Conservation (phyloP, 495 filamentous ascomycete species). For the Talaromyces wortmannii region DNA sequence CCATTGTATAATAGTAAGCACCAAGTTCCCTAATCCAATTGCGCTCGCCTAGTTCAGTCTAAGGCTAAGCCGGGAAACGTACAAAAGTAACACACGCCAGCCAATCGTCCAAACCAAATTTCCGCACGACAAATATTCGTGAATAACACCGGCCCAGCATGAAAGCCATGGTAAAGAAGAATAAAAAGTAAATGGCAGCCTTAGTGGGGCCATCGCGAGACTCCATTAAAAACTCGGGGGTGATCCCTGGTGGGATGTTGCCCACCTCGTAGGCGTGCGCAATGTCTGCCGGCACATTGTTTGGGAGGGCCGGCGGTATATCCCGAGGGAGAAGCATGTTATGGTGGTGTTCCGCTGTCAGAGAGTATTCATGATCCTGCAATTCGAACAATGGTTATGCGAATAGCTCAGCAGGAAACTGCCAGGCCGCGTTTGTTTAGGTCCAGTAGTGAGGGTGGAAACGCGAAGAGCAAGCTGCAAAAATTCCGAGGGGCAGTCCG, state of each 20-base stretch:
- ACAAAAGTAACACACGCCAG: slow-evolving; percentile 2
- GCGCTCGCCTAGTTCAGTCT: no score
- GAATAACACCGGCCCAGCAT: slow-evolving; percentile 1
- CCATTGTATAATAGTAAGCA: neutral
- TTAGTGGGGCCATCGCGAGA: slow-evolving; percentile 1
- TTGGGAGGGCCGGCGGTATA: neutral
- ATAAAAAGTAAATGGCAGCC: neutral
- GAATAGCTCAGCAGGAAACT: no score
- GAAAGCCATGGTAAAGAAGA: neutral
- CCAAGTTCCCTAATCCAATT: neutral
- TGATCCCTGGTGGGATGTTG: neutral
- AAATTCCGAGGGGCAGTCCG: no score
- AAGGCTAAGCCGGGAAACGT: neutral
- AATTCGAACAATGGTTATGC: no score
- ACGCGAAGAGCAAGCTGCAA: no score
- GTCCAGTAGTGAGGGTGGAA: no score
- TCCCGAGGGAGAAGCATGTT: no score
- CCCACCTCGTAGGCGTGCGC: neutral
- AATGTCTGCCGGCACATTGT: neutral
- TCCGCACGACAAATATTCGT: neutral
- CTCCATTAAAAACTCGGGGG: neutral
- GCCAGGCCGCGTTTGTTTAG: no score
- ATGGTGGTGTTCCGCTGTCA: no score
- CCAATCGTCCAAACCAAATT: slow-evolving; percentile 2
- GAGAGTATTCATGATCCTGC: no score